phyloP scores from a whole-genome alignment of 148 eudicot species.

The Rhododendron molle region DNA sequence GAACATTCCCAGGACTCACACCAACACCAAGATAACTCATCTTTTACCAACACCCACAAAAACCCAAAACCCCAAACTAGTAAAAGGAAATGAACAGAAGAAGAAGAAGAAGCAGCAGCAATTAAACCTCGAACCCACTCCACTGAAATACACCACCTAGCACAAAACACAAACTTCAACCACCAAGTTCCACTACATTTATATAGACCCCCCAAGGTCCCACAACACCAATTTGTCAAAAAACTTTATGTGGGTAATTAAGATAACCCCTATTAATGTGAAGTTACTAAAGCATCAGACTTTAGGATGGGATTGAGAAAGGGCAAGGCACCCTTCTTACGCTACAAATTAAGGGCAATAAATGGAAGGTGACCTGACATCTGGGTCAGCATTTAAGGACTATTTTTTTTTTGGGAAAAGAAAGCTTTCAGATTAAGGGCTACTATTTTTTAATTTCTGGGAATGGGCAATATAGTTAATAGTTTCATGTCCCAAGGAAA shows the following conservation, averaged over 20 bases:
- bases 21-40: constrained; percentile 62
- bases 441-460: constrained; percentile 8
- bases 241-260: neutral
- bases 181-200: constrained; percentile 15
- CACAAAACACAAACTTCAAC: constrained; percentile 11
- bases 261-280: neutral
- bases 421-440: constrained; percentile 5
- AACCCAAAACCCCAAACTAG: neutral
- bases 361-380: constrained; percentile 16
- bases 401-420: neutral
- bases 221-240: neutral
- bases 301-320: neutral
- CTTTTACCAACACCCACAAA: neutral
- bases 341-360: constrained; percentile 6
- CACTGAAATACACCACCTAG: neutral
- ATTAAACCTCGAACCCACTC: neutral
- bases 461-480: constrained; percentile 12
- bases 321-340: neutral
- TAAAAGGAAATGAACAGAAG: neutral
- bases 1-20: constrained; percentile 67
- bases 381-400: constrained; percentile 17
- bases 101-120: neutral
- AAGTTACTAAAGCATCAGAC: neutral
- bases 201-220: constrained; percentile 17
- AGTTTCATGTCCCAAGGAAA: constrained; percentile 16